phyloP scores from a whole-genome alignment of 2,329 filamentous ascomycete genomes.

The Ambrosiella beaveri region DNA sequence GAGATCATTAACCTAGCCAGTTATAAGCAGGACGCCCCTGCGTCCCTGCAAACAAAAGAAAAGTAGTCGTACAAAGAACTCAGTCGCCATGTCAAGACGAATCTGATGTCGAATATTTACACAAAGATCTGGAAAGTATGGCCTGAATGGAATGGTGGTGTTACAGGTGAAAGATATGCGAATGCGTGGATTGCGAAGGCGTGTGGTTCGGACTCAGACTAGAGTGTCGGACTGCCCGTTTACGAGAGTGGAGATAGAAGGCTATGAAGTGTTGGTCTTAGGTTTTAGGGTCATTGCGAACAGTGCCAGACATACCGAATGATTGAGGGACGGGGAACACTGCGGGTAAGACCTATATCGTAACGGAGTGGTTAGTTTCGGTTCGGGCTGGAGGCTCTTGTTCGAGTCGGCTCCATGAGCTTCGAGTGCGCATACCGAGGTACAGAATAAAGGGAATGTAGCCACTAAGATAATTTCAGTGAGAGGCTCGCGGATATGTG shows the following conservation, averaged over 20 bases:
- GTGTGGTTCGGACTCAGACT: not conserved
- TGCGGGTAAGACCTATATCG: slow-evolving; percentile 68
- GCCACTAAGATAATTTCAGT: slow-evolving; percentile 38
- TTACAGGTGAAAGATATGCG: slow-evolving; percentile 1
- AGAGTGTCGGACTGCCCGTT: slow-evolving; percentile 7
- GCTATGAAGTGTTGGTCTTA: slow-evolving; percentile 21
- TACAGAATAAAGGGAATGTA: slow-evolving; percentile 95
- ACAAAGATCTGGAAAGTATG: not conserved
- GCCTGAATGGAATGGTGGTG: not conserved
- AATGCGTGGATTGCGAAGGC: not conserved
- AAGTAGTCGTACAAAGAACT: slow-evolving; percentile 4
- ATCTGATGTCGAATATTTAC: not conserved
- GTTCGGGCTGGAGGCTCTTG: not conserved
- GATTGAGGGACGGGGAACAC: slow-evolving; percentile 68
- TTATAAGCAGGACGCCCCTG: not conserved
- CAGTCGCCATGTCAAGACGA: not conserved
- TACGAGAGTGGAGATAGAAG: slow-evolving; percentile 49
- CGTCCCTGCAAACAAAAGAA: not conserved
- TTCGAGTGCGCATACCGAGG: slow-evolving; percentile 46
- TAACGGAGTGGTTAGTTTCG: slow-evolving; percentile 12
- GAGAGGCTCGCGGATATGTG: not conserved
- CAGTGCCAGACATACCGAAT: slow-evolving; percentile 23
- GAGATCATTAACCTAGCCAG: not conserved
- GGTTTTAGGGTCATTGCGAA: not conserved
- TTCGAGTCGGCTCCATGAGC: not conserved